Evolutionary conservation across 768 basidiomycete species (phyloP), one percentile per base, ranked within the genome.

Genomic region (Russula foetens): DNA sequence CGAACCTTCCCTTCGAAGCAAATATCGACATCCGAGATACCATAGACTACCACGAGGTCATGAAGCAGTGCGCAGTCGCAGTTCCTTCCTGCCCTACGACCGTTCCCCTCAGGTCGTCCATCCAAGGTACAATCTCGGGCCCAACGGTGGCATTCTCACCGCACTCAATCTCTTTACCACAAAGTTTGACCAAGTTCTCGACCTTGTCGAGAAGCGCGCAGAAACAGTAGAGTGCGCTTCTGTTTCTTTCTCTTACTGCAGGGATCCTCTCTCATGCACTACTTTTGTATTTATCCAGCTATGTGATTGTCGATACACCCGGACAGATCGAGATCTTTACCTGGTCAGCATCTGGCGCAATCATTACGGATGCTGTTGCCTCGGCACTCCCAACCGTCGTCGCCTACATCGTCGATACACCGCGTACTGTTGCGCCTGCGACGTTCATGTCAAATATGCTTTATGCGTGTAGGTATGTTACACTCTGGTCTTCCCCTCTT

Each of bases 361-460:
- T 99, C 69, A 98, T 99, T 67, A 99, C 97, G 44, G 95, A 98
- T 70, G 92, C 97, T 19, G 79, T 99, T 44, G 97, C 97, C 0
- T 90, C 92, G 3, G 84, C 94, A 0, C 77, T 98, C 59, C 97
- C 97, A 6, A 88, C 97, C 2, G 92, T 96, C 35, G 85, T 99
- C 38, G 97, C 97, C 17, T 99, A 98, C 70, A 82, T 99, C 62
- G 92, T 99, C 66, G 97, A 99, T 73, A 99, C 97, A 4, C 97
- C 97, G 23, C 80, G 97, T 63, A 93, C 92, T 21, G 88, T 88
- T 0, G 85, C 92, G 0, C 97, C 97, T 0, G 93, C 96, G 17
- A 99, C 97, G 3, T 99, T 99, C 74, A 99, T 98, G 97, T 91
- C 88, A 21, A 99, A 99, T 74, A 99, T 99, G 97, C 80, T 99